Conservation (phyloP, 1,284 basidiomycete species). For the Heterobasidion parviporum region DNA sequence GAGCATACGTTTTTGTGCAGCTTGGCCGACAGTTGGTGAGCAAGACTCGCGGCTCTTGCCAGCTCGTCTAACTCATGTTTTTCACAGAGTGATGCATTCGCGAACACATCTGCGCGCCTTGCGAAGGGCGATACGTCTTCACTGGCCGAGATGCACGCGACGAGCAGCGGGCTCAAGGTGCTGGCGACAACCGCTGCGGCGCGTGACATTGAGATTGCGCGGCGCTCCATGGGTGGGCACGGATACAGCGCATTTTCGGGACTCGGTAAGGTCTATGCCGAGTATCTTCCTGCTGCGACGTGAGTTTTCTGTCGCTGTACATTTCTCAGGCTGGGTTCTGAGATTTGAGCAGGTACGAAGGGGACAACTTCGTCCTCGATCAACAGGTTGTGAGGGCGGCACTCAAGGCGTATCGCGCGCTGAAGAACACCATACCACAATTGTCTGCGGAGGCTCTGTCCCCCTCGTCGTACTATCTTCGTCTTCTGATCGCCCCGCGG, state of each 20-base stretch:
- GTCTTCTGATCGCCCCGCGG: constrained; percentile 27
- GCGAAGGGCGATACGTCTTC: constrained; percentile 47
- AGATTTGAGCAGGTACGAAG: constrained; percentile 47
- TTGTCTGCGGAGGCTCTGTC: constrained; percentile 24
- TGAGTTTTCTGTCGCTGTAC: constrained; percentile 21
- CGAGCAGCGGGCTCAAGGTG: constrained; percentile 63
- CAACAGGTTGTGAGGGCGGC: constrained; percentile 67
- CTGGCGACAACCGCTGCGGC: constrained; percentile 46
- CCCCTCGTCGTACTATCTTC: constrained; percentile 45
- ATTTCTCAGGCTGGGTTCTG: neutral
- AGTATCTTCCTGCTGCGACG: constrained; percentile 60
- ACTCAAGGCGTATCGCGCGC: constrained; percentile 44
- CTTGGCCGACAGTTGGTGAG: constrained; percentile 57
- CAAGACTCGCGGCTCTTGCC: neutral
- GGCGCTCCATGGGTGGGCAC: constrained; percentile 72
- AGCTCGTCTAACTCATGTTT: neutral
- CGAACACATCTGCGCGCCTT: constrained; percentile 39
- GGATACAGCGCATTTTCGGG: constrained; percentile 68
- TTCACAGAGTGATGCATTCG: constrained; percentile 41
- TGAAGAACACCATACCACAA: constrained; percentile 18
- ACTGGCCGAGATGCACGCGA: constrained; percentile 66
- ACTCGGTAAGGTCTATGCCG: constrained; percentile 55
- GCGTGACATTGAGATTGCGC: constrained; percentile 58
- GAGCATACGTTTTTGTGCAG: constrained; percentile 64
- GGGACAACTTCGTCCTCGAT: constrained; percentile 72